Percentiles rank a stretch among this genome's conserved stretches.
Conservation (phyloP, 345 rosid species). For the Aquilaria sinensis region DNA sequence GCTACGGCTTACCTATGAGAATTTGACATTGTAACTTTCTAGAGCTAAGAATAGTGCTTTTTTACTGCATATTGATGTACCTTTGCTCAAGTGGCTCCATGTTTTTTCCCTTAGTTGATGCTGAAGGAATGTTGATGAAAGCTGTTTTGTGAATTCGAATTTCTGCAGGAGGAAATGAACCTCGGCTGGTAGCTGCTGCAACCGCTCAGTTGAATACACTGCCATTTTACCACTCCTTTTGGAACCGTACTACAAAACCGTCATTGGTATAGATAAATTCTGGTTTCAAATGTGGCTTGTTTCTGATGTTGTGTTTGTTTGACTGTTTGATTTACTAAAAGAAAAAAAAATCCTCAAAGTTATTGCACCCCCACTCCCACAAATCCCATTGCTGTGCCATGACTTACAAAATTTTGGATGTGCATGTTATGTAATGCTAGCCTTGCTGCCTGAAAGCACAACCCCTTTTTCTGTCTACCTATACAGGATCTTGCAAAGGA, state of each 20-base stretch:
- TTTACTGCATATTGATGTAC: too few relatives aligned
- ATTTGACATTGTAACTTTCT: too few relatives aligned
- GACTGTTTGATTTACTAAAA: neutral
- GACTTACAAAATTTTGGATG: too few relatives aligned
- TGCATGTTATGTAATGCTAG: too few relatives aligned
- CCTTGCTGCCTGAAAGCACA: neutral
- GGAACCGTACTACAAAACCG: slow-evolving; percentile 96
- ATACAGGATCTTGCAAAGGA: slow-evolving; percentile 93
- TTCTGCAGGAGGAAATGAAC: slow-evolving; percentile 83
- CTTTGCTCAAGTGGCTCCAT: too few relatives aligned
- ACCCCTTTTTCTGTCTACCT: too few relatives aligned
- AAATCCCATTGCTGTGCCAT: too few relatives aligned
- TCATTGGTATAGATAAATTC: slow-evolving; percentile 53
- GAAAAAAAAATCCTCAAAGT: too few relatives aligned
- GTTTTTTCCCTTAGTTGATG: neutral
- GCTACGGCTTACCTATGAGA: too few relatives aligned
- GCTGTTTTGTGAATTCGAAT: slow-evolving; percentile 8
- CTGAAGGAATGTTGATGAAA: neutral
- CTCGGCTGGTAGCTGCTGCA: slow-evolving; percentile 87
- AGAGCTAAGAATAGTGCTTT: too few relatives aligned
- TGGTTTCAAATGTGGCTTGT: neutral
- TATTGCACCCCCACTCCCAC: too few relatives aligned
- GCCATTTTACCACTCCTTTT: slow-evolving; percentile 96
- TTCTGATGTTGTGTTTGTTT: neutral
- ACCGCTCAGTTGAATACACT: slow-evolving; percentile 57